Evolutionary conservation across 345 rosid species (phyloP), one percentile per base, ranked within the genome.

Genomic region (Populus alba): DNA sequence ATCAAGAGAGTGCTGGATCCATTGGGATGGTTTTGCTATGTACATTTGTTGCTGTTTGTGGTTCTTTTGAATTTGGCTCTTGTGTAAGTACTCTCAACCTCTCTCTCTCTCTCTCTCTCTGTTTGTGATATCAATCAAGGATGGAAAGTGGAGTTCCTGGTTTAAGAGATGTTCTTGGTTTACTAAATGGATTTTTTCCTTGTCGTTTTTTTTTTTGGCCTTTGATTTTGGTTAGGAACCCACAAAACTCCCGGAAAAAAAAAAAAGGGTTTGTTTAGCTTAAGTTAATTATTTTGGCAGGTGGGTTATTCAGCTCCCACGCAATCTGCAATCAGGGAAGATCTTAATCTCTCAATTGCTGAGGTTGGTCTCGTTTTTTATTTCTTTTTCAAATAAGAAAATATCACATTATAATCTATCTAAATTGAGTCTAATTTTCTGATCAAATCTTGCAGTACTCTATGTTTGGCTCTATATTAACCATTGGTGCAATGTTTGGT

Each of bases 221-320:
- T 13, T 69, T 71, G 6, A 59, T 51, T 76, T 72, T 68, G 84
- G 61, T 75, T 84, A 81, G 84, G 88, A 73, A 72, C 75, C 79
- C 43, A 71, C 39, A 79, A 51, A 27, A n/a, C 38, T 20, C 27
- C 2, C 71, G 18, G 9, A 37, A 68, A 70, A 33, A 75, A 73
- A 76, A 47, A n/a, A 62, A 67, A 57, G 53, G 83, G 71, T 81
- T 83, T 83, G 82, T 85, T 88, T 74, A 82, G 86, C 86, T 89
- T 70, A 72, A 83, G 87, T 82, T 76, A 41, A 51, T 76, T 87
- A 38, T 81, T 89, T 80, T 87, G 87, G 72, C 91, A 95, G 99
- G 97, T 91, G 86, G 97, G 99, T 43, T 95, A 91, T 88, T 92
- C 99, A 71, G 97, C 99, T 31, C 98, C 99, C 41, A 87, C 93